These are phyloP conservation scores for Forsythia viridissima DNA, from an alignment of 257 asterid genomes.

Conservation along the genomic window DNA sequence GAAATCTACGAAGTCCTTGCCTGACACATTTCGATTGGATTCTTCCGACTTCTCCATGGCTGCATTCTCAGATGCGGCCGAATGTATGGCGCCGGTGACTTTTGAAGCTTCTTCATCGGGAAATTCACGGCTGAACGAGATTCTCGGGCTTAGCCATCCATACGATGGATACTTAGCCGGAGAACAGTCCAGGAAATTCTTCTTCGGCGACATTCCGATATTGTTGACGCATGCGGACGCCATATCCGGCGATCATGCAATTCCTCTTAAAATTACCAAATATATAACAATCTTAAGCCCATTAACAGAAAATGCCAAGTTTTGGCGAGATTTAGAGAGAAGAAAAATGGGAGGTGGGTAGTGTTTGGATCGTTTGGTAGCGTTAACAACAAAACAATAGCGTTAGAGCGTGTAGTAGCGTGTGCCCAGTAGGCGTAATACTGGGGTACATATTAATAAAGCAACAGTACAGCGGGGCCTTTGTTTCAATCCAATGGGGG, in stretches of 20 bases:
- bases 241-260: slow-evolving; percentile 46
- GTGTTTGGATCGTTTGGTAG: slow-evolving; percentile 20
- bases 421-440: slow-evolving; percentile 20
- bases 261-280: background rate
- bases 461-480: slow-evolving; percentile 23
- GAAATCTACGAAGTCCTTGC: slow-evolving; percentile 33
- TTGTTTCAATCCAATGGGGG: slow-evolving; percentile 9
- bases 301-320: background rate
- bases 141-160: slow-evolving; percentile 54
- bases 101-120: slow-evolving; percentile 24
- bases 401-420: background rate
- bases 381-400: background rate
- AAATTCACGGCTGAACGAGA: slow-evolving; percentile 39
- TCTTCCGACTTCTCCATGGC: slow-evolving; percentile 2
- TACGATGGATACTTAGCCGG: slow-evolving; percentile 43
- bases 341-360: background rate
- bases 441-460: slow-evolving; percentile 23
- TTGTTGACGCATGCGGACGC: slow-evolving; percentile 70
- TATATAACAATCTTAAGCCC: slow-evolving; percentile 8
- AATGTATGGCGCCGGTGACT: background rate
- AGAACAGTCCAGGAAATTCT: slow-evolving; percentile 43
- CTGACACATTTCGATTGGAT: slow-evolving; percentile 27
- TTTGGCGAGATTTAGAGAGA: background rate
- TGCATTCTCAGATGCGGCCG: slow-evolving; percentile 3
- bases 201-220: slow-evolving; percentile 52